Conservation (phyloP, 1,284 basidiomycete species). For the Mycosarcoma mackinlayi region DNA sequence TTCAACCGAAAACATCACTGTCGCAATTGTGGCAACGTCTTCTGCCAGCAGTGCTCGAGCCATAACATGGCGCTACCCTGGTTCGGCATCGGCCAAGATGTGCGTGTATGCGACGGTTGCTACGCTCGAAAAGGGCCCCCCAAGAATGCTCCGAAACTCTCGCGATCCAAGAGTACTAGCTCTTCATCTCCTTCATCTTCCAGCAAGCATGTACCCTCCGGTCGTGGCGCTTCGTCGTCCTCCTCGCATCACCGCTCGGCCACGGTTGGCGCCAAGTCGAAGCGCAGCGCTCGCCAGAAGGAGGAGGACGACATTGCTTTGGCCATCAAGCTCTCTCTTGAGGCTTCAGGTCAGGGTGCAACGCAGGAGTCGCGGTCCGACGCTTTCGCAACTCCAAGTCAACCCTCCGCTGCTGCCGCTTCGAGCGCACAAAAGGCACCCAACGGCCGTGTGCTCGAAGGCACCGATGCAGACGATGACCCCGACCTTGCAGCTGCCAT, state of each 20-base stretch:
- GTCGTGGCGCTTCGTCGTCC: constrained; percentile 46
- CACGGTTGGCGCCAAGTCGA: constrained; percentile 55
- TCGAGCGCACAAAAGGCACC: constrained; percentile 67
- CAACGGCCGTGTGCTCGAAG: constrained; percentile 58
- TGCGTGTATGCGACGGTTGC: constrained; percentile 94
- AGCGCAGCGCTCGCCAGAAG: constrained; percentile 69
- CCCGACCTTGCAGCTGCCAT: constrained; percentile 93
- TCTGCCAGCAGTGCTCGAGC: constrained; percentile 91
- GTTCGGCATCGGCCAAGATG: constrained; percentile 91
- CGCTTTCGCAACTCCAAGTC: constrained; percentile 68
- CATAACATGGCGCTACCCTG: constrained; percentile 87
- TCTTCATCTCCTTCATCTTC: constrained; percentile 40
- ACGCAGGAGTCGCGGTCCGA: constrained; percentile 73
- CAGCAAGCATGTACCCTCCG: constrained; percentile 35
- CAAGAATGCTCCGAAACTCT: constrained; percentile 50
- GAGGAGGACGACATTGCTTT: constrained; percentile 90
- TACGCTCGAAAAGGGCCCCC: constrained; percentile 54
- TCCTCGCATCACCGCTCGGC: constrained; percentile 64
- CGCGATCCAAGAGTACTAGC: constrained; percentile 41
- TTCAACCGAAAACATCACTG: constrained; percentile 99
- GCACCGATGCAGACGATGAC: constrained; percentile 83
- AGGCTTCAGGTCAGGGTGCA: constrained; percentile 39
- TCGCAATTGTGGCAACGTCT: constrained; percentile 95
- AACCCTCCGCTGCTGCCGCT: constrained; percentile 70
- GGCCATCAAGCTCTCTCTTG: constrained; percentile 89